Percentiles rank a stretch among this genome's conserved stretches.
These are phyloP conservation scores for Fusarium anthophilum DNA, from an alignment of 2,329 filamentous ascomycete species.

Conservation along the genomic window DNA sequence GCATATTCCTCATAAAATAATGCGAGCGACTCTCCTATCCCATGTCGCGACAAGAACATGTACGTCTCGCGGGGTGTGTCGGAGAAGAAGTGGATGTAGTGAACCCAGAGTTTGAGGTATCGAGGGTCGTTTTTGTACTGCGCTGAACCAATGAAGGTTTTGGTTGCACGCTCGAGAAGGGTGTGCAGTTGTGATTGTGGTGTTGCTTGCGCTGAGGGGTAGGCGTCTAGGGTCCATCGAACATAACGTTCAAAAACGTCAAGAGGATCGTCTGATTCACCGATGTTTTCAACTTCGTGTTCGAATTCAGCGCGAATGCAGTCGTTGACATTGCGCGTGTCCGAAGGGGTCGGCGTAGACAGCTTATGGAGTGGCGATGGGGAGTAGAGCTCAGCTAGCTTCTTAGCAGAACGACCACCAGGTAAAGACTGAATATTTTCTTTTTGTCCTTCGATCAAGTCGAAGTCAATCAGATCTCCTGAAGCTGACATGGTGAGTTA, in stretches of 20 bases:
- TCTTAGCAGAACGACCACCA: constrained; percentile 85
- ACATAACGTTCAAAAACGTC: constrained; percentile 97
- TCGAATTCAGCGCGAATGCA: constrained; percentile 86
- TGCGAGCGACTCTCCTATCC: constrained; percentile 85
- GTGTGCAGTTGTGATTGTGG: constrained; percentile 89
- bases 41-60: constrained; percentile 87
- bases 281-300: constrained; percentile 78
- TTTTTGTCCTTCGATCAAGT: constrained; percentile 95
- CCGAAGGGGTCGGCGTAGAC: constrained; percentile 72
- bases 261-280: constrained; percentile 92
- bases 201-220: constrained; percentile 92
- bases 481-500: constrained; percentile 57
- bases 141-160: constrained; percentile 81
- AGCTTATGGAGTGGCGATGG: constrained; percentile 68
- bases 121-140: constrained; percentile 96
- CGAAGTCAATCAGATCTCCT: constrained; percentile 75
- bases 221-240: constrained; percentile 94
- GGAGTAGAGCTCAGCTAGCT: constrained; percentile 84
- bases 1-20: constrained; percentile 98
- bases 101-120: constrained; percentile 92
- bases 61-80: constrained; percentile 94
- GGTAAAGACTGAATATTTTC: constrained; percentile 97
- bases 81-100: constrained; percentile 92
- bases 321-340: constrained; percentile 81
- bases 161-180: constrained; percentile 91